phyloP scores from a whole-genome alignment of 192 early-diverging fungal species.

The Umbelopsis sp. region DNA sequence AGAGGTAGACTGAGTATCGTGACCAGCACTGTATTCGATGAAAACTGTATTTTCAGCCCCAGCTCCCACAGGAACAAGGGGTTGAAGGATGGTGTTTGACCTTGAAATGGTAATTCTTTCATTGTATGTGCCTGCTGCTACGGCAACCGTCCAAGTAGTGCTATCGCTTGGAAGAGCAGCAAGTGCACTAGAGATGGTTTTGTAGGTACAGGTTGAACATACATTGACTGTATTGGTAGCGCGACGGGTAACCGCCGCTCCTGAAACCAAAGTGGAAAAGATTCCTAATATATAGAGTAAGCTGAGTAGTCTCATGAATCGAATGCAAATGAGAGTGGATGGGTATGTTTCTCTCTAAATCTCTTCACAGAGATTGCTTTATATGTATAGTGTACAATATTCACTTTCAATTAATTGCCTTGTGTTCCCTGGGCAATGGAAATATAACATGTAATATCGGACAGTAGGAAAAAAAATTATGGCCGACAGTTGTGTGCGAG shows the following conservation, averaged over 20 bases:
- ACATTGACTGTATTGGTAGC: slow-evolving; percentile 6
- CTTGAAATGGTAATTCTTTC: slow-evolving; percentile 17
- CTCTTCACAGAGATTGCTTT: not conserved
- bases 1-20: slow-evolving; percentile 6
- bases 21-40: slow-evolving; percentile 8
- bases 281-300: not conserved
- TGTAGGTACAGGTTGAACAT: slow-evolving; percentile 16
- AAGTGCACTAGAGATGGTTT: not conserved
- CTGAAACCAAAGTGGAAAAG: not conserved
- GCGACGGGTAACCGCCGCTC: not conserved
- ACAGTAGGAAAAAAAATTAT: slow-evolving; percentile 8
- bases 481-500: not conserved
- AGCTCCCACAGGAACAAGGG: not conserved
- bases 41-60: slow-evolving; percentile 5
- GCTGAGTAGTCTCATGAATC: not conserved
- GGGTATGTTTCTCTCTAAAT: not conserved
- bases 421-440: not conserved
- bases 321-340: not conserved
- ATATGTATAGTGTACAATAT: not conserved
- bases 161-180: slow-evolving; percentile 13
- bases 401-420: not conserved
- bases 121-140: slow-evolving; percentile 15
- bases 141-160: slow-evolving; percentile 14
- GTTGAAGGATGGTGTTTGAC: slow-evolving; percentile 19
- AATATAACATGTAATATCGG: not conserved